Base-by-base conservation (phyloP, 2,329 filamentous ascomycete genomes). In the Colletotrichum costaricense region DNA sequence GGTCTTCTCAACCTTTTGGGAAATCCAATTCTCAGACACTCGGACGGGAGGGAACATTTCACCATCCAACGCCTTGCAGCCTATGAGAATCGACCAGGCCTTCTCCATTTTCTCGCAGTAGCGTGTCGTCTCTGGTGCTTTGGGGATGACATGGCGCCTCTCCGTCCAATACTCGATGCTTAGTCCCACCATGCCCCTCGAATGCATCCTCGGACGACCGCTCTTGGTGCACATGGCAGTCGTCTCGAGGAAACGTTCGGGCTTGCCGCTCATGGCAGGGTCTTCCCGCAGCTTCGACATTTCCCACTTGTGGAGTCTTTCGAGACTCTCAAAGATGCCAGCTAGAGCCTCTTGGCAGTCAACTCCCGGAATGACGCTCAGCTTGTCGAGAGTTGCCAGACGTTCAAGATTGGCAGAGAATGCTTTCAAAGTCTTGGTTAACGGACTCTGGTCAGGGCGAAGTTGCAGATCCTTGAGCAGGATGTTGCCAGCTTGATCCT, bases 101-200 rank as follows among this genome's bases (percentile, higher is more conserved):
- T 86, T 88, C 73, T 88, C 85, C 28, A 78, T 79, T 7, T 85
- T 80, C 30, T 84, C 81, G 38, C 82, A 81, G 35, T 83, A 80
- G 12, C 79, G 77, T 22, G 84, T 80, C 38, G 84, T 81, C 22
- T 82, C 79, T 59, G 82, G 80, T 59, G 76, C 81, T 2, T 78
- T 79, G 6, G 81, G 80, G 3, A 79, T 82, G 19, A 90, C 80
- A 59, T 88, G 85, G 59, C 89, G 86, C 68, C 86, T 84, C 76
- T 92, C 88, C 80, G 90, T 92, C 94, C 94, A 97, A 80, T 96
- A 97, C 75, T 95, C 92, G 52, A 97, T 78, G 62, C 89, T 90
- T 69, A 96, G 83, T 1, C 94, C 94, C 30, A 96, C 84, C 63
- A 88, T 89, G 26, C 88, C 88, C 63, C 90, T 86, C 16, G 88